Conservation (phyloP, 768 basidiomycete genomes). For the Mycena polygramma region DNA sequence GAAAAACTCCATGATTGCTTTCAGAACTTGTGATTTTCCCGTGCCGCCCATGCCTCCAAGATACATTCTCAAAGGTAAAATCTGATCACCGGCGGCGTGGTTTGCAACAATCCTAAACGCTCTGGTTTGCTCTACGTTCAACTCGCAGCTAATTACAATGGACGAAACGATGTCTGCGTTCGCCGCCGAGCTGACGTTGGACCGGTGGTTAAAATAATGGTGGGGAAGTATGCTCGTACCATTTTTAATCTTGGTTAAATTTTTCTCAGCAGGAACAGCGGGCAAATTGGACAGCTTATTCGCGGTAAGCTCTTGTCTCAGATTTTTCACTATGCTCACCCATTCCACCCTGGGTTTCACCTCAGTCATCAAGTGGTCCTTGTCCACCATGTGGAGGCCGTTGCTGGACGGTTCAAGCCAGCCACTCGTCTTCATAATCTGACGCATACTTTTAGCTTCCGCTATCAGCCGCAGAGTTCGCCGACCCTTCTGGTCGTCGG, state of each 20-base stretch:
- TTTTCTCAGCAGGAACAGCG: too few relatives aligned
- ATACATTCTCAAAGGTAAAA: not conserved
- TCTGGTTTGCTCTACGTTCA: not conserved
- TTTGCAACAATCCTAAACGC: not conserved
- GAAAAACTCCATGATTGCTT: too few relatives aligned
- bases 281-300: not conserved
- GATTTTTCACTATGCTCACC: too few relatives aligned
- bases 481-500: too few relatives aligned
- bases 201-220: not conserved
- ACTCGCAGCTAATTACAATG: not conserved
- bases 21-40: not conserved
- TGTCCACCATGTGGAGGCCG: too few relatives aligned
- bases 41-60: not conserved
- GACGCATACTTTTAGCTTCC: too few relatives aligned
- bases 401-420: too few relatives aligned
- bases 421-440: too few relatives aligned
- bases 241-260: not conserved
- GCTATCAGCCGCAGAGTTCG: too few relatives aligned
- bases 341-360: too few relatives aligned
- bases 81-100: not conserved
- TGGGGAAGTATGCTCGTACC: not conserved
- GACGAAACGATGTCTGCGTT: not conserved
- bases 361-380: too few relatives aligned
- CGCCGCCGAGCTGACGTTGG: not conserved
- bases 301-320: too few relatives aligned